These are phyloP conservation scores for Cornus florida DNA, from an alignment of 148 eudicot genomes.

Conservation along the genomic window DNA sequence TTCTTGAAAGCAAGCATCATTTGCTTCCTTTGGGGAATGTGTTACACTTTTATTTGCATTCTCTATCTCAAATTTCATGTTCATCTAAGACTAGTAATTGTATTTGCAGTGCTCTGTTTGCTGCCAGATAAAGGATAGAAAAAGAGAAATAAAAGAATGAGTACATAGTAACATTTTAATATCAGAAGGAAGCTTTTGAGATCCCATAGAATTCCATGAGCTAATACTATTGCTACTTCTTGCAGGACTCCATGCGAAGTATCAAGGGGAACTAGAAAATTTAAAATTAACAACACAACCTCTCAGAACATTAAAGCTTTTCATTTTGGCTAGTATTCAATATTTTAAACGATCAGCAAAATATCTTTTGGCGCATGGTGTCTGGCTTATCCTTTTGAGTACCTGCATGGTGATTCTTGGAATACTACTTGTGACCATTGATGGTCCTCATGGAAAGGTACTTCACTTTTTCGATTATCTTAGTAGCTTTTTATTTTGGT, in stretches of 20 bases:
- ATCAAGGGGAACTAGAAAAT: conserved; percentile 70
- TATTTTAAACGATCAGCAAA: conserved; percentile 50
- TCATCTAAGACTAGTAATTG: neutral
- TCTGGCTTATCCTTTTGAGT: conserved; percentile 61
- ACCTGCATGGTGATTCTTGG: conserved; percentile 40
- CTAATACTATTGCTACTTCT: conserved; percentile 16
- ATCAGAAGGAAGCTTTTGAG: neutral
- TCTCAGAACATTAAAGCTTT: conserved; percentile 68
- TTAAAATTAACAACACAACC: conserved; percentile 78
- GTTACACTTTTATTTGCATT: neutral
- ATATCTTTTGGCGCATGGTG: conserved; percentile 69
- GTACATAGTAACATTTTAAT: neutral
- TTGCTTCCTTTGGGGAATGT: neutral
- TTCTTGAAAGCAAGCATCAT: neutral
- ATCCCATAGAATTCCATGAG: neutral
- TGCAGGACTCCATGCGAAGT: conserved; percentile 69
- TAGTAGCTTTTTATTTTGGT: neutral
- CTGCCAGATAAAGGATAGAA: neutral
- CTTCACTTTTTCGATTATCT: conserved; percentile 18
- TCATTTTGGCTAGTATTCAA: conserved; percentile 59
- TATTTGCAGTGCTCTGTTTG: neutral
- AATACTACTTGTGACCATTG: conserved; percentile 40
- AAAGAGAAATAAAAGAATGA: neutral
- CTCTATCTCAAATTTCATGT: neutral
- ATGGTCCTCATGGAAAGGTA: conserved; percentile 95